Evolutionary conservation across 176 grass and related monocot genomes (phyloP).

Genomic region (Rhynchospora breviuscula): DNA sequence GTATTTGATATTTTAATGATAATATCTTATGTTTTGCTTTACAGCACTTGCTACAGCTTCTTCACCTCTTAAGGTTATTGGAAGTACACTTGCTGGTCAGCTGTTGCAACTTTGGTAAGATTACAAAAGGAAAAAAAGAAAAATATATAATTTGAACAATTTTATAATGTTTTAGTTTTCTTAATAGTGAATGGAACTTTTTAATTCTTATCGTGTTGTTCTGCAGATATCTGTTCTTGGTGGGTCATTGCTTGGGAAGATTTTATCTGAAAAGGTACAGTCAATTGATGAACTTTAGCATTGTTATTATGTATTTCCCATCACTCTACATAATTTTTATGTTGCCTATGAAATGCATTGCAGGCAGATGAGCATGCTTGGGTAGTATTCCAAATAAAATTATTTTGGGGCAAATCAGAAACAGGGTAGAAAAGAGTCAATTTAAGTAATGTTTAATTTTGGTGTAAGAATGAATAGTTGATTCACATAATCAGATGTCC

Average conservation of each 20-base stretch:
- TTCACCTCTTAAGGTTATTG: conserved; percentile 89
- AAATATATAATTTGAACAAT: background rate
- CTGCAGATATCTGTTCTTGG: conserved; percentile 85
- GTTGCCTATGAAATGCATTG: no score
- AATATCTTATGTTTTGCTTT: conserved; percentile 9
- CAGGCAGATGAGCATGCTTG: no score
- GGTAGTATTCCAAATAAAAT: no score
- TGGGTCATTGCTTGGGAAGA: conserved; percentile 85
- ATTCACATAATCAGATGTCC: background rate
- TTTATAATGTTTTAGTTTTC: background rate
- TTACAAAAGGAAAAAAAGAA: background rate
- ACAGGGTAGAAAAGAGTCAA: background rate
- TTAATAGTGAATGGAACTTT: background rate
- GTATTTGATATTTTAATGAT: background rate
- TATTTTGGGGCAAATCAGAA: background rate
- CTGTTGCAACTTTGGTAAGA: conserved; percentile 87
- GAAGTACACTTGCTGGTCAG: conserved; percentile 79
- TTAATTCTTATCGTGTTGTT: background rate
- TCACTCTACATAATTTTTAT: no score
- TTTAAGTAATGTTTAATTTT: background rate
- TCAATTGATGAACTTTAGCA: background rate
- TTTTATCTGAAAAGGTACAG: conserved; percentile 88
- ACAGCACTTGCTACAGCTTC: conserved; percentile 91
- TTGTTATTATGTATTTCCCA: background rate
- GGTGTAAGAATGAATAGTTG: background rate